Base-by-base conservation (phyloP, 352 stramenopile species). In the Phytopythium oedochilum region DNA sequence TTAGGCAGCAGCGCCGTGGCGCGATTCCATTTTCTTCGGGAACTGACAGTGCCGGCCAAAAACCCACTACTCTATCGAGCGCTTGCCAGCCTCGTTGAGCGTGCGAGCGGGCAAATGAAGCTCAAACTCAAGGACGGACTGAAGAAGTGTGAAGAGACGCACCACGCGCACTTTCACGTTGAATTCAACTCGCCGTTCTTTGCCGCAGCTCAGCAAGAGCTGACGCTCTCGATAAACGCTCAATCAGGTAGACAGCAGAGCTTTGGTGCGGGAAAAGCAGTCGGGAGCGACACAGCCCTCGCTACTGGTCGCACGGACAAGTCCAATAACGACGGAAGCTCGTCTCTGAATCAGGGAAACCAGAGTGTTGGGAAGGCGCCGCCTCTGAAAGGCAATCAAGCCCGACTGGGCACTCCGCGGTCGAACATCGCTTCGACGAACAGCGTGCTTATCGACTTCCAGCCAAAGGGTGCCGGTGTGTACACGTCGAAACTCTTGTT, bases 121-220 rank as follows among this genome's bases (percentile, higher is more conserved):
- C 64, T 68, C 0, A 92, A 91, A 42, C 52, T 93, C 9, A 89
- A 91, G 17, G 82, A 93, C 22, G 81, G 77, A 12, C 56, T 95
- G 0, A 91, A 89, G 31, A 75, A 73, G 14, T 95, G 84, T 47
- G 82, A 92, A 55, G 82, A 93, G 11, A 66, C 39, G 0, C 83
- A 93, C 36, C 82, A 92, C 53, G 62, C 59, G 0, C 75, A 18
- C 14, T 96, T 91, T 52, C 59, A 76, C 3, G 71, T 91, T 0
- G 78, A 92, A 42, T 78, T 96, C 36, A 96, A 97, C 47, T 96
- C 86, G 4, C 87, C 88, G 0, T 97, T 89, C 34, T 97, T 96
- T 42, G 60, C 80, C 17, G 67, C 83, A 0, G 68, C 80, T 2
- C 66, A 76, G 15, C 60, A 70, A 1, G 86, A 94, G 20, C 51